Base-by-base conservation (phyloP, 768 basidiomycete species). In the Amanita molliuscula region DNA sequence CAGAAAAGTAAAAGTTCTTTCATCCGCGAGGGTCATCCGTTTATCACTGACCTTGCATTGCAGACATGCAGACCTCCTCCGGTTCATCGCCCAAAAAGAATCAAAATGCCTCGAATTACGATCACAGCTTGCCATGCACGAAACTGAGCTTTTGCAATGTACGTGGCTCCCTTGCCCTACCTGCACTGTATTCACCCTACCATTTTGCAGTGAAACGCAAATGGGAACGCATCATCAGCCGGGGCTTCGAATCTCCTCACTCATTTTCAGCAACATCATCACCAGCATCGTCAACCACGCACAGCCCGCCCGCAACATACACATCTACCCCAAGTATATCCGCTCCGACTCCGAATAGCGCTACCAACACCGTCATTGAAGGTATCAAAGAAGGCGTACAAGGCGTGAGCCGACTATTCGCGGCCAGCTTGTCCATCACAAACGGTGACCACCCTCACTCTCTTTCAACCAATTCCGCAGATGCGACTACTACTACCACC, bases 31-130 rank as follows among this genome's bases (percentile, higher is more conserved):
- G 5, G 18, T 13, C 16, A 18, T 46, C 20, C 23, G 20, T n/a
- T 53, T 23, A 34, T 44, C 23, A 41, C 31, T 21, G 31, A 6
- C 26, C 8, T 11, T 28, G 3, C 44, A 8, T 8, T 47, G 21
- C 54, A 91, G 89, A 58, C 86, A 92, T 57, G 79, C 82, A 5
- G 88, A 90, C 48, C 67, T 92, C 2, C 67, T 91, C n/a, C 83
- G 77, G 26, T 83, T 84, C 52, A 92, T 92, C 45, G 88, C 89
- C 0, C 87, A 89, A 65, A 90, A 91, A 55, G 89, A 91, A 61
- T 78, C 84, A 0, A 84, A 81, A 61, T 89, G 86, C 56, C 75
- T 91, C 35, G 88, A 92, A 51, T 71, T 91, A 38, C 80, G 87
- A 15, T 78, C 82, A 4, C 86, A 88, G 55, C 77, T 92, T 2